These are phyloP conservation scores for Polychaeton citri DNA, from an alignment of 2,329 filamentous ascomycete genomes.

Conservation along the genomic window DNA sequence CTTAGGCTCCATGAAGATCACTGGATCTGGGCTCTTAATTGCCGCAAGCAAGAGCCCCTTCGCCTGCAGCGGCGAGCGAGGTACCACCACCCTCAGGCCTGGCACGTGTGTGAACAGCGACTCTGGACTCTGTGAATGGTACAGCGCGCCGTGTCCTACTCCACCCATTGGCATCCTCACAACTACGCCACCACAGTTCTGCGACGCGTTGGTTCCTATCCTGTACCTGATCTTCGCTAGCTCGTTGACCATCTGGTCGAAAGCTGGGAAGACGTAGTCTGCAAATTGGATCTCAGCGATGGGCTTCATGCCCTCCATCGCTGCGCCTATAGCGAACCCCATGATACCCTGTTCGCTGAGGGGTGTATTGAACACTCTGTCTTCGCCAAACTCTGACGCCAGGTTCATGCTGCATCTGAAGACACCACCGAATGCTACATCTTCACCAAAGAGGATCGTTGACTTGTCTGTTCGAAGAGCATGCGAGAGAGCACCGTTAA, in stretches of 20 bases:
- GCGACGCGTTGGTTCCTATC: conserved; percentile 37
- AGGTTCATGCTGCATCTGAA: conserved; percentile 87
- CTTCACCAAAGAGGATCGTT: conserved; percentile 87
- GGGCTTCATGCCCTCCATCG: conserved; percentile 82
- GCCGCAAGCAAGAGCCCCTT: conserved; percentile 72
- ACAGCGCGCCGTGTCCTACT: conserved; percentile 77
- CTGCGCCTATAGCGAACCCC: conserved; percentile 82
- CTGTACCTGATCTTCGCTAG: conserved; percentile 79
- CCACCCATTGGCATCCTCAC: conserved; percentile 83
- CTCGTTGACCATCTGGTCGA: conserved; percentile 90
- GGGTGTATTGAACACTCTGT: conserved; percentile 92
- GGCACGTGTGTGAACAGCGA: conserved; percentile 79
- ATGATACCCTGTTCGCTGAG: conserved; percentile 88
- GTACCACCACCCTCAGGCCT: conserved; percentile 72
- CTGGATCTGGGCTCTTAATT: conserved; percentile 69
- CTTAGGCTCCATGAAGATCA: conserved; percentile 90
- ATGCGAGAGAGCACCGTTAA: conserved; percentile 78
- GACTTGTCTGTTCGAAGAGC: conserved; percentile 73
- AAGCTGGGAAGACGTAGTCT: conserved; percentile 85
- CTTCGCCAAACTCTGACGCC: conserved; percentile 70
- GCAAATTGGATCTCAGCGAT: conserved; percentile 94
- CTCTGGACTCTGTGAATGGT: conserved; percentile 85
- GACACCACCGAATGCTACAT: conserved; percentile 92
- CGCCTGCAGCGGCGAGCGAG: conserved; percentile 72
- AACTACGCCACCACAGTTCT: conserved; percentile 58